Percentiles rank a stretch among this genome's conserved stretches.
These are phyloP conservation scores for Aleurites moluccanus DNA, from an alignment of 441 rosid genomes.

Conservation along the genomic window DNA sequence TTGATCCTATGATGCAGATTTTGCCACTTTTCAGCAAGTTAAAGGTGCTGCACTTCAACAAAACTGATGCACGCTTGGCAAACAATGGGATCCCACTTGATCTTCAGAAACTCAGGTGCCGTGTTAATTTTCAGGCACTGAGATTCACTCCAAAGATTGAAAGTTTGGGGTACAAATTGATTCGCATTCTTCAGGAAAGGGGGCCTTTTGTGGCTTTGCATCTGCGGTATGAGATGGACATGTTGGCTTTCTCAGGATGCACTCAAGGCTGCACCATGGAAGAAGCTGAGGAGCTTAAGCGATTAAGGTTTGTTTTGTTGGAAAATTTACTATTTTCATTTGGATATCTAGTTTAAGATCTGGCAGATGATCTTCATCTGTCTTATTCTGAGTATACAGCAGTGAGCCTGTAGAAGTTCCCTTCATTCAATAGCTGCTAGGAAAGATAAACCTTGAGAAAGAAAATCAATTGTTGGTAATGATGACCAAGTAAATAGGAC, in stretches of 20 bases:
- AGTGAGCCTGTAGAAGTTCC: not conserved
- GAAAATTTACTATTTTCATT: constrained; percentile 18
- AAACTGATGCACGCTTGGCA: constrained; percentile 84
- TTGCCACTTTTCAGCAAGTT: constrained; percentile 73
- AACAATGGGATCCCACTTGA: constrained; percentile 74
- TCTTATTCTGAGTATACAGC: not conserved
- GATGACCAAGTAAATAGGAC: not conserved
- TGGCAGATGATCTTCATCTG: not conserved
- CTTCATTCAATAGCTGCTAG: constrained; percentile 4
- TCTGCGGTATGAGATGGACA: constrained; percentile 99
- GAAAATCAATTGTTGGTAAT: not conserved
- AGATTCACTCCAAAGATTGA: constrained; percentile 91
- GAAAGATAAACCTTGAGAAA: constrained; percentile 2
- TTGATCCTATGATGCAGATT: constrained; percentile 52
- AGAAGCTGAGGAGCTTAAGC: constrained; percentile 94
- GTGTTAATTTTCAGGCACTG: constrained; percentile 87
- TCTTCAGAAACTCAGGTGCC: constrained; percentile 90
- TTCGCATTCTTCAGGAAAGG: constrained; percentile 61
- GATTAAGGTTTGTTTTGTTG: constrained; percentile 61
- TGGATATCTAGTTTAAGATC: not conserved
- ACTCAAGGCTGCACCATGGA: constrained; percentile 83
- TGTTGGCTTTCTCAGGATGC: constrained; percentile 99
- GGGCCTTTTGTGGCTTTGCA: constrained; percentile 93
- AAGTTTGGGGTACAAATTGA: constrained; percentile 77
- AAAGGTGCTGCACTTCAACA: constrained; percentile 87